Evolutionary conservation across 2,329 filamentous ascomycete species (phyloP).

Genomic region (Pyrenochaeta sp.): DNA sequence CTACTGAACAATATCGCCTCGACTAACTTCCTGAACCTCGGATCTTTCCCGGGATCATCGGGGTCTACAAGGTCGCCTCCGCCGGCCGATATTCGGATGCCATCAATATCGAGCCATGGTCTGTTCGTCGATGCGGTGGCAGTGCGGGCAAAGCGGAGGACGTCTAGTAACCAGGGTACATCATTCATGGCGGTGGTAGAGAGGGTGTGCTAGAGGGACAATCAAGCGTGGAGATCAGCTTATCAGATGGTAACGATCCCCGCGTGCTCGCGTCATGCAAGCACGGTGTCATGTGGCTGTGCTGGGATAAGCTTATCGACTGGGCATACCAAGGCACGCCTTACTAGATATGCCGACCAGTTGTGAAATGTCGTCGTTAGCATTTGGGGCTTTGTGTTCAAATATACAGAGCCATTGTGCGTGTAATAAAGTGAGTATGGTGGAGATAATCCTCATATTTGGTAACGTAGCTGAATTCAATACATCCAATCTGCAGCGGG

Average conservation of each 20-base stretch:
- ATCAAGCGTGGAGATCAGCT: conserved; percentile 3
- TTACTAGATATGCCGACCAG: conserved; percentile 8
- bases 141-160: conserved; percentile 33
- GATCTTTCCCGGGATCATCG: conserved; percentile 47
- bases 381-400: no score
- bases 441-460: no score
- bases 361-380: no score
- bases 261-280: conserved; percentile 19
- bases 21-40: conserved; percentile 46
- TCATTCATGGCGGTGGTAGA: conserved; percentile 13
- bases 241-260: conserved; percentile 16
- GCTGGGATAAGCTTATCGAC: conserved; percentile 22
- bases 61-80: conserved; percentile 29
- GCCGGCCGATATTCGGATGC: conserved; percentile 9
- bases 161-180: conserved; percentile 31
- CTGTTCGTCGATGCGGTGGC: conserved; percentile 33
- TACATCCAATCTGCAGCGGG: background rate
- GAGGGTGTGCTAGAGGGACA: conserved; percentile 6
- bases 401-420: no score
- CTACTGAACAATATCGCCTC: conserved; percentile 51
- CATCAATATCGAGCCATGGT: conserved; percentile 20
- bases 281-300: conserved; percentile 15
- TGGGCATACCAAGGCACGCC: conserved; percentile 12
- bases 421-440: no score
- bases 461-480: background rate